A percentile compares a stretch with the other conserved stretches of the same genome.
These are phyloP conservation scores for Oryza glaberrima DNA, from an alignment of 176 grass and related monocot species.

Conservation along the genomic window DNA sequence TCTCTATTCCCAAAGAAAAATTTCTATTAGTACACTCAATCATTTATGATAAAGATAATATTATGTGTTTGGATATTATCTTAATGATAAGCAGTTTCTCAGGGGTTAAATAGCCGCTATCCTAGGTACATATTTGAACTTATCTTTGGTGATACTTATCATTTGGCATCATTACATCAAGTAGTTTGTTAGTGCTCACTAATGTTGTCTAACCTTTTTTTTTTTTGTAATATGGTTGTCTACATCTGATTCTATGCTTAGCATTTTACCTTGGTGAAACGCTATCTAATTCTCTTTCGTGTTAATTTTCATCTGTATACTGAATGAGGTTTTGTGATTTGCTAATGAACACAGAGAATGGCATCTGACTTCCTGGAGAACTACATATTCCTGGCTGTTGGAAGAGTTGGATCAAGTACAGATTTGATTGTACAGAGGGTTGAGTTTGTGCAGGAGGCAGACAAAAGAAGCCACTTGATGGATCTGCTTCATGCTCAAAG, in stretches of 20 bases:
- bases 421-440: conserved; percentile 93
- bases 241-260: conserved; percentile 15
- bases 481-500: conserved; percentile 96
- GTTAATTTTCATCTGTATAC: not conserved
- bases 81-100: not conserved
- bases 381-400: conserved; percentile 98
- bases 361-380: conserved; percentile 90
- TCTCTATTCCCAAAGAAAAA: not conserved
- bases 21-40: conserved; percentile 9
- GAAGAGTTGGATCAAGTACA: conserved; percentile 97
- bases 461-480: conserved; percentile 97
- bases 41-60: not conserved
- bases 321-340: conserved; percentile 28
- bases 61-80: not conserved
- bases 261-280: not conserved
- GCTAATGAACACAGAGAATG: conserved; percentile 70
- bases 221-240: not conserved
- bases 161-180: not conserved
- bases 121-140: not conserved
- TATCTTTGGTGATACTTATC: not conserved
- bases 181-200: not conserved
- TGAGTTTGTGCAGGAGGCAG: conserved; percentile 91
- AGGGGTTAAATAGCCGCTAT: not conserved
- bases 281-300: conserved; percentile 9
- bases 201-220: not conserved